These are phyloP conservation scores for Metarhizium guizhouense DNA, from an alignment of 2,329 filamentous ascomycete genomes.

Conservation along the genomic window DNA sequence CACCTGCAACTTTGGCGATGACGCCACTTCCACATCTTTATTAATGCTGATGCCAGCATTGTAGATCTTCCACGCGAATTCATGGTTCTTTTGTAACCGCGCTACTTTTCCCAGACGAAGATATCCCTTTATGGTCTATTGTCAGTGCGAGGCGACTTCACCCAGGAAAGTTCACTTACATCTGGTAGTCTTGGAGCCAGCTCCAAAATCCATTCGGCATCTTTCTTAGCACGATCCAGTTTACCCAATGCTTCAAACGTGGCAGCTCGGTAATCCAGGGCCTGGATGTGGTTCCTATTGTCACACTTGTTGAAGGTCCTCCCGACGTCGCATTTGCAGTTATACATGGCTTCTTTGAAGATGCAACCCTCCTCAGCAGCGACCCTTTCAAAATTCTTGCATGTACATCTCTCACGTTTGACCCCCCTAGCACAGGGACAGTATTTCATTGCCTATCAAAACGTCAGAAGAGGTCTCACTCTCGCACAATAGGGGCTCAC, in stretches of 20 bases:
- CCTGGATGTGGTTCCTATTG: conserved; percentile 27
- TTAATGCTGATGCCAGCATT: conserved; percentile 27
- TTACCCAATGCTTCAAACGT: conserved; percentile 29
- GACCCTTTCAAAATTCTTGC: conserved; percentile 29
- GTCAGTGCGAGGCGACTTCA: not conserved
- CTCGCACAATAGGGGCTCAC: conserved; percentile 1
- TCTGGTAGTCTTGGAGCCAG: conserved; percentile 30
- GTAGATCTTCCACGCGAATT: conserved; percentile 31
- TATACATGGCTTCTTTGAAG: conserved; percentile 32
- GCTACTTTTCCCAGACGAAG: conserved; percentile 31
- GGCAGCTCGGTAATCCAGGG: conserved; percentile 31
- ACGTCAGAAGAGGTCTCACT: not conserved
- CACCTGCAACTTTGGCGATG: conserved; percentile 25
- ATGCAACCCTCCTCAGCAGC: conserved; percentile 25
- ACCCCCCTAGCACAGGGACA: conserved; percentile 25
- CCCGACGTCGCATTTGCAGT: conserved; percentile 26
- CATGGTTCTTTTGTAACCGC: conserved; percentile 25
- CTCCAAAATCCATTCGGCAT: conserved; percentile 34
- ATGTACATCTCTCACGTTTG: conserved; percentile 27
- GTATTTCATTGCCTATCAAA: conserved; percentile 24
- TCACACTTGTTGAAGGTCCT: conserved; percentile 31
- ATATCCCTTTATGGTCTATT: conserved; percentile 24
- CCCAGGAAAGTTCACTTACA: conserved; percentile 16
- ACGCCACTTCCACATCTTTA: conserved; percentile 17
- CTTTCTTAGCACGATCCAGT: conserved; percentile 26